These are phyloP conservation scores for Camelina sativa DNA, from an alignment of 345 rosid species.

Conservation along the genomic window DNA sequence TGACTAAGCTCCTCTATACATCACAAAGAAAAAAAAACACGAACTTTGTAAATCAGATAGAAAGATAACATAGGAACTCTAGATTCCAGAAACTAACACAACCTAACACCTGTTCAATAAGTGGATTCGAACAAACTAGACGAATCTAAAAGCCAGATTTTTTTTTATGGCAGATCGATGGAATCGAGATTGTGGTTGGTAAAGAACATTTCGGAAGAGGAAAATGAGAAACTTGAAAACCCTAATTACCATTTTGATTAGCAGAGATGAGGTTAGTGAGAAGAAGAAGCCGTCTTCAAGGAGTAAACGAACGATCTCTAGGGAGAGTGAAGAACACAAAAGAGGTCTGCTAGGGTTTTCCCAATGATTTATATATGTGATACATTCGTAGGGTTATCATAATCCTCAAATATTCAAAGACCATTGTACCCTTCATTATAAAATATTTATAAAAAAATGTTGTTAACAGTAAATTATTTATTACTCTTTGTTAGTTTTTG, in stretches of 20 bases:
- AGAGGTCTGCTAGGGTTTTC: constrained; percentile 9
- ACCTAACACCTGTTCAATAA: background rate
- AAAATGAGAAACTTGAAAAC: background rate
- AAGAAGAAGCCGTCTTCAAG: constrained; percentile 35
- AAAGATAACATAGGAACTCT: background rate
- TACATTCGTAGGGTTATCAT: constrained; percentile 12
- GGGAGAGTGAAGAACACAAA: constrained; percentile 4
- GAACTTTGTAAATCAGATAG: background rate
- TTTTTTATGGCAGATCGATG: background rate
- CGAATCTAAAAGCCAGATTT: background rate
- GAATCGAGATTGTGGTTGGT: background rate
- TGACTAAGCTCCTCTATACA: background rate
- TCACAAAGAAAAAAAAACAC: background rate
- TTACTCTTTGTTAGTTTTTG: background rate
- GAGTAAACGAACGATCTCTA: constrained; percentile 13
- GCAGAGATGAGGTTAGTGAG: constrained; percentile 20
- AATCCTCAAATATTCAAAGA: background rate
- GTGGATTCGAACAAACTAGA: background rate
- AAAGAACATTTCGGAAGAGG: background rate
- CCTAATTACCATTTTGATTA: constrained; percentile 37
- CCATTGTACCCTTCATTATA: background rate
- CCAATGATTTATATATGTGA: background rate
- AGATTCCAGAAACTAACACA: background rate
- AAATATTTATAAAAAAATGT: too few species aligned
- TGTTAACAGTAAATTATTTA: background rate